phyloP scores from a whole-genome alignment of 83 land plant species.

The Picea abies region DNA sequence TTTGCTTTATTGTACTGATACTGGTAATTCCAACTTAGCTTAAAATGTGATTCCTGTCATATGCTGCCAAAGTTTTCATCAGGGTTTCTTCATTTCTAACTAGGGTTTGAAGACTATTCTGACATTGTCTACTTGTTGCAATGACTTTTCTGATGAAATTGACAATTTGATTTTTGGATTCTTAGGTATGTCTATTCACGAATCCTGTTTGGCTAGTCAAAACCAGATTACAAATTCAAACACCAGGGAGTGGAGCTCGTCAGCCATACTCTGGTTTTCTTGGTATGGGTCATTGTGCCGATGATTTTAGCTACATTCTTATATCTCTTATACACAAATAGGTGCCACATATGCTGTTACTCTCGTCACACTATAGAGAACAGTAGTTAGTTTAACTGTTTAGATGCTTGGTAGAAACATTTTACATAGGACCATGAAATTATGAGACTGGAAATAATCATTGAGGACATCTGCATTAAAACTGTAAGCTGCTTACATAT shows the following conservation, averaged over 20 bases:
- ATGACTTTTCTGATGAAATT: not conserved
- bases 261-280: conserved; percentile 74
- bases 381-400: not conserved
- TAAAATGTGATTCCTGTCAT: not conserved
- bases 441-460: not conserved
- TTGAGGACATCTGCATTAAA: not conserved
- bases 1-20: not conserved
- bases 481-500: not conserved
- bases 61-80: not conserved
- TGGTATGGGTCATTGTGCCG: conserved; percentile 35
- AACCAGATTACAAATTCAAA: conserved; percentile 94
- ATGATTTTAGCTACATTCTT: conserved; percentile 1
- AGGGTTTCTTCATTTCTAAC: not conserved
- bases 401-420: not conserved
- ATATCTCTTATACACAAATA: not conserved
- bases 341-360: not conserved
- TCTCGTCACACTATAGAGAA: not conserved
- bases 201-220: conserved; percentile 96
- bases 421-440: not conserved
- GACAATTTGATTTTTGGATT: conserved; percentile 20
- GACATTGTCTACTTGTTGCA: not conserved
- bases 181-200: conserved; percentile 79
- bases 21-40: not conserved
- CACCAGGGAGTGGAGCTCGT: conserved; percentile 58
- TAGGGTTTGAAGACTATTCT: not conserved